Percentiles rank a stretch among this genome's conserved stretches.
Conservation (phyloP, 164 flowering plant genomes). For the grape (Vitis vinifera) region DNA sequence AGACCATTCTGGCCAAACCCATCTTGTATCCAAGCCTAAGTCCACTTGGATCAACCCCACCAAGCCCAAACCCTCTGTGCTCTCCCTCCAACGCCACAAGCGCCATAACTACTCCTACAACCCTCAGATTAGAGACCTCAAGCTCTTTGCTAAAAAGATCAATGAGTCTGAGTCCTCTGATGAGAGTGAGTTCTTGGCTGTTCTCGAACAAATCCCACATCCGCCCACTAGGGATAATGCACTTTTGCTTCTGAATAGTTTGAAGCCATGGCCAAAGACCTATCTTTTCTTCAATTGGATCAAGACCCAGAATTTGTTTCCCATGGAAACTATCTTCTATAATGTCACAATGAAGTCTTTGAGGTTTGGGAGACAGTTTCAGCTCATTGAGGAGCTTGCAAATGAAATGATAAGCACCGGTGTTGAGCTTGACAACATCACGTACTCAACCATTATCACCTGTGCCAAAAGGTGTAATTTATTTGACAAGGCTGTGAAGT, state of each 20-base stretch:
- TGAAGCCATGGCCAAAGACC: slow-evolving; percentile 78
- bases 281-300: slow-evolving; percentile 79
- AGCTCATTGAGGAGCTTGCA: slow-evolving; percentile 69
- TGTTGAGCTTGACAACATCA: slow-evolving; percentile 77
- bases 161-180: slow-evolving; percentile 41
- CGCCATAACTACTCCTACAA: slow-evolving; percentile 53
- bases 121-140: slow-evolving; percentile 68
- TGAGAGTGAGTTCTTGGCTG: slow-evolving; percentile 40
- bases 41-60: slow-evolving; percentile 94
- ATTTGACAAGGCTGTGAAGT: slow-evolving; percentile 81
- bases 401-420: slow-evolving; percentile 72
- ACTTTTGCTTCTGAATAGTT: slow-evolving; percentile 62
- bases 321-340: slow-evolving; percentile 82
- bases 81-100: slow-evolving; percentile 71
- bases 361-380: slow-evolving; percentile 78
- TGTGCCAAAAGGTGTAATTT: slow-evolving; percentile 74
- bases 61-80: slow-evolving; percentile 66
- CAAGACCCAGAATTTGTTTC: slow-evolving; percentile 67
- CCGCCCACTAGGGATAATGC: slow-evolving; percentile 71
- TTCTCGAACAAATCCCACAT: slow-evolving; percentile 55
- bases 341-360: slow-evolving; percentile 89
- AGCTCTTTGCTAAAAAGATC: slow-evolving; percentile 55
- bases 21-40: slow-evolving; percentile 58
- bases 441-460: slow-evolving; percentile 92
- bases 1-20: slow-evolving; percentile 19